Base-by-base conservation (phyloP, 352 stramenopile genomes). In the Phytophthora fragariae region DNA sequence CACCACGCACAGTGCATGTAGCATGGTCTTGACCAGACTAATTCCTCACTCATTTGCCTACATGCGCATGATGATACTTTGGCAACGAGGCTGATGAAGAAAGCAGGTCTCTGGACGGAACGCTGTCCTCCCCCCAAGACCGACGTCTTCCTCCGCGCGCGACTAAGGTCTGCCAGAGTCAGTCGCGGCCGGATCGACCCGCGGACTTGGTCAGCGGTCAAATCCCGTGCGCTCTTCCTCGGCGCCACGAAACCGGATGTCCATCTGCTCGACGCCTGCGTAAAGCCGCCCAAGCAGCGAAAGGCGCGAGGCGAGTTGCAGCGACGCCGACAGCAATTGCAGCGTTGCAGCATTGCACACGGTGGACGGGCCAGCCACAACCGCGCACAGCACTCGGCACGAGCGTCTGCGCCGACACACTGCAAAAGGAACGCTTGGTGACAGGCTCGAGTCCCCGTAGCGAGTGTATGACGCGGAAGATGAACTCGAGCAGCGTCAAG, bases 301-400 rank as follows among this genome's bases (percentile, higher is more conserved):
- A 76, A 80, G 73, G 68, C 73, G 61, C 56, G 46, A 7, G 53
- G 31, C 57, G 44, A 66, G 58, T 54, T 68, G 52, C 57, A 75
- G 46, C n/a, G 44, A 64, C 70, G 47, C 39, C 62, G 60, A 74
- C 62, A 52, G 41, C 54, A 76, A 53, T 79, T 79, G 72, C 63
- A 64, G 65, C 24, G 70, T 81, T 72, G 74, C 54, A 78, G 70
- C 74, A 81, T 78, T 78, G 66, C 74, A 78, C 54, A 75, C 70
- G 53, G 33, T 77, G 73, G 69, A 77, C 62, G 64, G 61, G 59
- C 47, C 64, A 72, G 19, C 21, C 33, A 75, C 73, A 75, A 80
- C 57, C 57, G 50, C 39, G 69, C 70, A 66, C 72, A 59, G 47
- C 58, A 15, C 47, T 61, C 58, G 11, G 27, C 59, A 61, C 55